Percentiles rank a stretch among this genome's conserved stretches.
Conservation (phyloP, 495 filamentous ascomycete genomes). For the Xylaria bambusicola region DNA sequence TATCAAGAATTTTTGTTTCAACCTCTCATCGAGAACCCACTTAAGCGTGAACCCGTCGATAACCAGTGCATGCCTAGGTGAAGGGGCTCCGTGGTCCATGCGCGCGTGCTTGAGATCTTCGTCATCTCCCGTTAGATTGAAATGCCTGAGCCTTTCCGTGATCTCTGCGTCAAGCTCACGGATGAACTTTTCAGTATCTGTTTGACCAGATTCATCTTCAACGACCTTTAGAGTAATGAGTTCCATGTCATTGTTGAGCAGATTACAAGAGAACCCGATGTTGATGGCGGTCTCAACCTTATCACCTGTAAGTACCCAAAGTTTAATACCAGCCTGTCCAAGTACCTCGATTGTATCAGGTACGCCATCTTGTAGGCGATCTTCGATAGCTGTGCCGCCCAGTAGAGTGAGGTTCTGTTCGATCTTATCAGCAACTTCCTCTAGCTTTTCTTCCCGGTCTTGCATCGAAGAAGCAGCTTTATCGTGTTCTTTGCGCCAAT, state of each 20-base stretch:
- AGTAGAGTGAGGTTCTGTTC: constrained; percentile 87
- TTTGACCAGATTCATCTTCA: constrained; percentile 59
- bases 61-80: constrained; percentile 90
- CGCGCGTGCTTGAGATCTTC: constrained; percentile 80
- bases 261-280: constrained; percentile 98
- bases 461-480: constrained; percentile 80
- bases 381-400: constrained; percentile 97
- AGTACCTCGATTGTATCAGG: constrained; percentile 94
- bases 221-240: constrained; percentile 86
- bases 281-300: constrained; percentile 99
- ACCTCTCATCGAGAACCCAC: constrained; percentile 76
- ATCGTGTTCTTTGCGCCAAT: constrained; percentile 86
- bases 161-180: constrained; percentile 67
- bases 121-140: constrained; percentile 82
- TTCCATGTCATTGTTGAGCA: constrained; percentile 97
- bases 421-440: constrained; percentile 84
- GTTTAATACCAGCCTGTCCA: constrained; percentile 92
- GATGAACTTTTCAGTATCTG: constrained; percentile 42
- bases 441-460: constrained; percentile 91
- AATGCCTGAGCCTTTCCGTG: constrained; percentile 68
- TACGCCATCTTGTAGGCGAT: constrained; percentile 95
- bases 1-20: constrained; percentile 90
- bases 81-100: constrained; percentile 78
- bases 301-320: constrained; percentile 99
- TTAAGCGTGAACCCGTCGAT: constrained; percentile 96